These are phyloP conservation scores for Chalaropsis thielavioides DNA, from an alignment of 2,329 filamentous ascomycete genomes.

Conservation along the genomic window DNA sequence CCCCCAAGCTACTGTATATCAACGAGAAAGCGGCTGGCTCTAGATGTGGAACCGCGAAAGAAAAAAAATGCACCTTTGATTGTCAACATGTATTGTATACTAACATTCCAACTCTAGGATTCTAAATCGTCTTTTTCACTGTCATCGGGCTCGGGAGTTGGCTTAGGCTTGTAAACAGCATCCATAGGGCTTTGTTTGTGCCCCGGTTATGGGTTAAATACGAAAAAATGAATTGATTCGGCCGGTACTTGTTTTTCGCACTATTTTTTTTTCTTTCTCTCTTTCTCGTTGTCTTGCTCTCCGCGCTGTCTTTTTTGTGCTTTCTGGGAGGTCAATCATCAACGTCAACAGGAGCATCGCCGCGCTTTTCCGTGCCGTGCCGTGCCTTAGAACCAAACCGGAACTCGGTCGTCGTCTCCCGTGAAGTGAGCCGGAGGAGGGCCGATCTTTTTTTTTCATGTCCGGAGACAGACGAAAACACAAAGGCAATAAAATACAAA, in stretches of 20 bases:
- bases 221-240: constrained; percentile 23
- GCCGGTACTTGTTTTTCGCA: constrained; percentile 15
- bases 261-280: neutral
- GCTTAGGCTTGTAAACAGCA: constrained; percentile 34
- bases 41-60: too few species aligned
- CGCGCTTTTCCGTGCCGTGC: neutral
- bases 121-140: constrained; percentile 30
- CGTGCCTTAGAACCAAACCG: too few species aligned
- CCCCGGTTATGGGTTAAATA: constrained; percentile 29
- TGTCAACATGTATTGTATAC: neutral
- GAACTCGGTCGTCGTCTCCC: too few species aligned
- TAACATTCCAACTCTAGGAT: constrained; percentile 24
- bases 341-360: neutral
- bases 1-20: too few species aligned
- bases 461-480: too few species aligned
- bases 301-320: neutral
- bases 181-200: constrained; percentile 30
- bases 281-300: neutral
- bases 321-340: neutral
- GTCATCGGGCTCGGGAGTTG: constrained; percentile 34
- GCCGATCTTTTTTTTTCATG: too few species aligned
- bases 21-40: neutral
- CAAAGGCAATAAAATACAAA: too few species aligned
- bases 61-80: neutral
- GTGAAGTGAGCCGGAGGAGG: too few species aligned